These are phyloP conservation scores for Pseudocercospora eumusae DNA, from an alignment of 2,329 filamentous ascomycete species.

Conservation along the genomic window DNA sequence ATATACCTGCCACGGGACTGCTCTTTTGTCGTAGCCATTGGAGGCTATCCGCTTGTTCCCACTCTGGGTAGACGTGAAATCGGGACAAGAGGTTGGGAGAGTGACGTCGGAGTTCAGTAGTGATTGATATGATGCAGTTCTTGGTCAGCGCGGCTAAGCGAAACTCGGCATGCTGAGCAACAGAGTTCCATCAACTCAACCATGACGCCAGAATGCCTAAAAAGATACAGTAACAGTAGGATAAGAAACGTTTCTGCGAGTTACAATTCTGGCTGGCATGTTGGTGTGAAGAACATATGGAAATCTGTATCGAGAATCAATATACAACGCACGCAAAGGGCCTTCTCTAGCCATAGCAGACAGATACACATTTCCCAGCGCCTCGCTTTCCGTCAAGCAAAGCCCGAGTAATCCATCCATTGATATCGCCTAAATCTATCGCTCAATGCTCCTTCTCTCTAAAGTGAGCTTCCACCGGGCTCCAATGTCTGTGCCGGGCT, in stretches of 20 bases:
- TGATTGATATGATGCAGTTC: slow-evolving; percentile 4
- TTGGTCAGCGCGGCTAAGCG: slow-evolving; percentile 10
- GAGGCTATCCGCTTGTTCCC: slow-evolving; percentile 5
- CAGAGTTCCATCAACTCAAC: background rate
- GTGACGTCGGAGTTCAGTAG: slow-evolving; percentile 1
- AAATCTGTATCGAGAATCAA: slow-evolving; percentile 12
- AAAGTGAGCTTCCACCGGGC: slow-evolving; percentile 23
- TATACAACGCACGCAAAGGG: slow-evolving; percentile 18
- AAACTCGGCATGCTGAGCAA: background rate
- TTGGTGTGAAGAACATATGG: background rate
- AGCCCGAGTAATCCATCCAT: slow-evolving; percentile 14
- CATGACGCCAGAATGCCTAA: background rate
- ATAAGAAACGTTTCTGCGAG: background rate
- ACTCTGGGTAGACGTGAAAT: background rate
- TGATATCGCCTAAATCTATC: slow-evolving; percentile 9
- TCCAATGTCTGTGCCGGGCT: slow-evolving; percentile 34
- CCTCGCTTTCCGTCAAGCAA: slow-evolving; percentile 17
- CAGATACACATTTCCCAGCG: slow-evolving; percentile 16
- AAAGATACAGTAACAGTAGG: no score
- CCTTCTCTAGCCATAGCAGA: slow-evolving; percentile 14
- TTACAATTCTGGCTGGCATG: background rate
- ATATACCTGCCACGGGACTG: background rate
- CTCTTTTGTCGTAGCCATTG: slow-evolving; percentile 5
- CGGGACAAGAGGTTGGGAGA: slow-evolving; percentile 7
- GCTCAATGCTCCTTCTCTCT: slow-evolving; percentile 14